Percentiles rank a stretch among this genome's conserved stretches.
Evolutionary conservation across 345 rosid species (phyloP).

Genomic region (Eucalyptus erythrocorys): DNA sequence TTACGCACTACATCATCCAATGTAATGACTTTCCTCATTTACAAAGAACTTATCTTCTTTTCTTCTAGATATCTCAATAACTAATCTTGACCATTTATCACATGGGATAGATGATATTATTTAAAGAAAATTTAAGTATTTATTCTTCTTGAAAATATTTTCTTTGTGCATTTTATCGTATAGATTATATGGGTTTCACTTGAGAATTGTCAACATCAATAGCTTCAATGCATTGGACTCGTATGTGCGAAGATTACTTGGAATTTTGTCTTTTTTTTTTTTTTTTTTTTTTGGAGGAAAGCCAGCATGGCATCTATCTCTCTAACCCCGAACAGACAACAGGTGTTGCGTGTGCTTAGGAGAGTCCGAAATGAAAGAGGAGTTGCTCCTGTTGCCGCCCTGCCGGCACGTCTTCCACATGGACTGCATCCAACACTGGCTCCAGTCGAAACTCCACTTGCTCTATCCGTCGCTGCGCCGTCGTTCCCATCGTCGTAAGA

Average conservation of each 20-base stretch:
- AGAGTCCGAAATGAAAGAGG: conserved; percentile 74
- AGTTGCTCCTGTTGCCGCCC: conserved; percentile 62
- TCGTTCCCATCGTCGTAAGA: background rate
- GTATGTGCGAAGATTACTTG: background rate
- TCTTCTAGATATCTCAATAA: background rate
- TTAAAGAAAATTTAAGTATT: background rate
- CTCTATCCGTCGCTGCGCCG: conserved; percentile 21
- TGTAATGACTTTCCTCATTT: background rate
- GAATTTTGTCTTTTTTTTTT: background rate
- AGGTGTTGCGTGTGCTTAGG: conserved; percentile 94
- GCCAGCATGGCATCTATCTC: background rate
- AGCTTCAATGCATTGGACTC: too few relatives aligned
- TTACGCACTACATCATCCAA: background rate
- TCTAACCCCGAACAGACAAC: background rate
- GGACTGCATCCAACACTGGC: conserved; percentile 76
- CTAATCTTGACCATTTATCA: background rate
- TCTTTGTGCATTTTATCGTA: background rate
- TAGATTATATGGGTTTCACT: background rate
- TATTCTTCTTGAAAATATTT: background rate
- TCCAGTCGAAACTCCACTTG: conserved; percentile 73
- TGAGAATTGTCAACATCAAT: background rate
- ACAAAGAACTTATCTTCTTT: background rate
- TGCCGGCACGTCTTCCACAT: conserved; percentile 80
- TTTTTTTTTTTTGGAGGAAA: background rate
- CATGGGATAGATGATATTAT: background rate